phyloP scores from a whole-genome alignment of 2,329 filamentous ascomycete species.

The Penicillium concentricum region DNA sequence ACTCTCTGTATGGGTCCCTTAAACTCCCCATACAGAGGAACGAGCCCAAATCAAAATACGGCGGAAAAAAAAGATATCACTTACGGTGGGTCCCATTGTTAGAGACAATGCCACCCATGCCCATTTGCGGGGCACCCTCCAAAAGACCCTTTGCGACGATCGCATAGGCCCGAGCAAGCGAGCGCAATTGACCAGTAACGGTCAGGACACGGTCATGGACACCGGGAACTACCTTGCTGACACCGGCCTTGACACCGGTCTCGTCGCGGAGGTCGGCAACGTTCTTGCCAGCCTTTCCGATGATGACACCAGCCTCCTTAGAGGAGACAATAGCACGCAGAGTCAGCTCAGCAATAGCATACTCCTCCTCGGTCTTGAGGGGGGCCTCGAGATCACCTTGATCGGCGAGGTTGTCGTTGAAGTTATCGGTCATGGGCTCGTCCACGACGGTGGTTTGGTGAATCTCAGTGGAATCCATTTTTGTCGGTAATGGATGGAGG shows the following conservation, averaged over 20 bases:
- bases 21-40: neutral
- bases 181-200: constrained; percentile 84
- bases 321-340: constrained; percentile 97
- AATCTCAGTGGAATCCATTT: constrained; percentile 63
- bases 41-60: neutral
- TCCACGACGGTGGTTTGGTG: constrained; percentile 59
- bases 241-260: constrained; percentile 95
- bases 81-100: constrained; percentile 93
- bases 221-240: constrained; percentile 97
- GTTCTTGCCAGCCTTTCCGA: constrained; percentile 98
- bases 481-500: constrained; percentile 18
- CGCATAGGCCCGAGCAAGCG: constrained; percentile 87
- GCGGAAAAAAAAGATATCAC: constrained; percentile 38
- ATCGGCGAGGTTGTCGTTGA: constrained; percentile 66
- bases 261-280: constrained; percentile 95
- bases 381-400: constrained; percentile 68
- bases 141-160: constrained; percentile 88
- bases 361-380: constrained; percentile 95
- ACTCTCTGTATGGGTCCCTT: neutral
- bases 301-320: constrained; percentile 98
- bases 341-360: constrained; percentile 86
- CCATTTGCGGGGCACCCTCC: constrained; percentile 90
- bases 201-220: constrained; percentile 97
- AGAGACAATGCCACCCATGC: constrained; percentile 87
- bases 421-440: constrained; percentile 59